Conservation (phyloP, 805 yeast genomes). For the Grigorovia transvaalensis region DNA sequence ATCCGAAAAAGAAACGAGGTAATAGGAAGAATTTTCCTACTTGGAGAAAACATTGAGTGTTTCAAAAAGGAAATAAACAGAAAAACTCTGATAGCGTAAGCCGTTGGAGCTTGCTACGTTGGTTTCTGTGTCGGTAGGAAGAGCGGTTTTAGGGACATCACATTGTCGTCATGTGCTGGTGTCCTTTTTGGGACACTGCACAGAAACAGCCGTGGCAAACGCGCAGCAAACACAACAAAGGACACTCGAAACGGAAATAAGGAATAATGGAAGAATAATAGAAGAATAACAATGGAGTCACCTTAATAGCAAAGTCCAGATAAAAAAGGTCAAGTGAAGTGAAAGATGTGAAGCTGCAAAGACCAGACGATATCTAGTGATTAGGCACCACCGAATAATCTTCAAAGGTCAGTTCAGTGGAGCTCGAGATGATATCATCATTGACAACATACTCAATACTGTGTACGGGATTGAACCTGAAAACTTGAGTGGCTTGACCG, state of each 20-base stretch:
- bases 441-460: background rate
- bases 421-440: slow-evolving; percentile 4
- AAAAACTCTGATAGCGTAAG: background rate
- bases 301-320: background rate
- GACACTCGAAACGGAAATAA: no score
- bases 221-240: no score
- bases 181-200: no score
- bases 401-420: background rate
- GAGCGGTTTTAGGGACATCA: no score
- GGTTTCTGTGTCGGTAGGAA: background rate
- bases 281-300: no score
- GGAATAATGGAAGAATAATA: no score
- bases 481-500: background rate
- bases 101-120: background rate
- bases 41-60: background rate
- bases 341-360: background rate
- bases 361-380: background rate
- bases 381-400: background rate
- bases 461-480: background rate
- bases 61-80: background rate
- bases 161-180: no score
- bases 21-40: background rate
- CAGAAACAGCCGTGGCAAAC: no score
- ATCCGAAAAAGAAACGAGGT: background rate
- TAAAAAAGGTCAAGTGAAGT: no score